Conservation (phyloP, 257 asterid genomes). For the Cordia subcordata region DNA sequence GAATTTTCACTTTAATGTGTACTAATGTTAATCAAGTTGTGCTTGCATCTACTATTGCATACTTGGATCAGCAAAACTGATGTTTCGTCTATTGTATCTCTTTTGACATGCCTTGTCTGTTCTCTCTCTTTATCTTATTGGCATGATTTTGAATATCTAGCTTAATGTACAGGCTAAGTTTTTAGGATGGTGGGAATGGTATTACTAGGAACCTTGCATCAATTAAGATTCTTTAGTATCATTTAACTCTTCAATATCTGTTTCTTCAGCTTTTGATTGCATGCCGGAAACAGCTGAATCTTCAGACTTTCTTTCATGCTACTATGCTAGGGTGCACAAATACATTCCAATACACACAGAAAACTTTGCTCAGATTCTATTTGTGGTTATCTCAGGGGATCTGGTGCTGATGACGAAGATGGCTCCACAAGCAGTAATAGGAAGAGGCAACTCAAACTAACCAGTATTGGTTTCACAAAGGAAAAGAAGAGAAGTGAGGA, state of each 20-base stretch:
- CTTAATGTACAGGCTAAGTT: background rate
- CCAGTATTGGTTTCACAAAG: conserved; percentile 53
- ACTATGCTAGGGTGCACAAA: no score
- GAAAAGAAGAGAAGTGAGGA: conserved; percentile 71
- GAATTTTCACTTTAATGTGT: conserved; percentile 21
- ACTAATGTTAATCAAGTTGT: background rate
- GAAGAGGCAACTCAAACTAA: conserved; percentile 73
- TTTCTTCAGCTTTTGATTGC: no score
- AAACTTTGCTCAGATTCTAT: background rate
- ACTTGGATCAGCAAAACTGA: background rate
- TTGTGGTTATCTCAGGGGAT: conserved; percentile 47
- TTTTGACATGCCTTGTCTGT: no score
- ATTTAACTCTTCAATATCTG: no score
- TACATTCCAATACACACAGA: background rate
- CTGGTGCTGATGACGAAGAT: conserved; percentile 62
- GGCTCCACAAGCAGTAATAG: conserved; percentile 31
- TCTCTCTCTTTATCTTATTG: background rate
- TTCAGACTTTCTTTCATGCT: no score
- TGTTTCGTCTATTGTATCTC: no score
- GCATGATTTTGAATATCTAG: no score
- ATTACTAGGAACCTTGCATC: no score
- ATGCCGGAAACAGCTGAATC: no score
- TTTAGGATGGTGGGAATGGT: no score
- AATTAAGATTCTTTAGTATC: no score
- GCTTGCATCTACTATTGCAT: background rate